Evolutionary conservation across 148 eudicot species (phyloP).

Genomic region (Rhododendron mucronatum): DNA sequence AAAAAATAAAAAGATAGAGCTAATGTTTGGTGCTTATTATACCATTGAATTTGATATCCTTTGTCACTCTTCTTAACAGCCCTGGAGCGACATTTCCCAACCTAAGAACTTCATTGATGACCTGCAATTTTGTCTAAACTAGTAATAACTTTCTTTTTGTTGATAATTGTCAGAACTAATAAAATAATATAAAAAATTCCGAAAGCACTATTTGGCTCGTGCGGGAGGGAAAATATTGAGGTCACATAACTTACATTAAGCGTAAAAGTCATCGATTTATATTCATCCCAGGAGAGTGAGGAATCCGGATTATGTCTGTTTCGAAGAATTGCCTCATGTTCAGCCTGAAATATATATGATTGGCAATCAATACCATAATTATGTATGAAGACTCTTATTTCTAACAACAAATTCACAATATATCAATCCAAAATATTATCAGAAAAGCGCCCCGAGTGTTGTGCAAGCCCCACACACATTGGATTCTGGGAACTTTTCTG

Average conservation of each 20-base stretch:
- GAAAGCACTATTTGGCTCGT: background rate
- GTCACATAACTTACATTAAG: slow-evolving; percentile 27
- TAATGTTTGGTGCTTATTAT: background rate
- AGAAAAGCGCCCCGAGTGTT: background rate
- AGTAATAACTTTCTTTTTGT: too few relatives aligned
- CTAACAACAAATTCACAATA: background rate
- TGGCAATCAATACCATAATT: background rate
- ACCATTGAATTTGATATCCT: slow-evolving; percentile 18
- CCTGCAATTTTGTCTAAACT: too few relatives aligned
- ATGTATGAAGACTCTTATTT: background rate
- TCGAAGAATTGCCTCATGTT: slow-evolving; percentile 41
- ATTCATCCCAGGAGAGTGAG: slow-evolving; percentile 41
- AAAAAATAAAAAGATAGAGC: background rate
- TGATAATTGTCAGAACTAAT: too few relatives aligned
- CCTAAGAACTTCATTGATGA: slow-evolving; percentile 43
- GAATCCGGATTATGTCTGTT: slow-evolving; percentile 25
- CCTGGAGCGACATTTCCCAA: slow-evolving; percentile 46
- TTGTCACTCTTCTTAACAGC: slow-evolving; percentile 43
- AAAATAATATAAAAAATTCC: background rate
- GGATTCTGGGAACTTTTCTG: background rate
- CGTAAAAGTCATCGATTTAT: slow-evolving; percentile 59
- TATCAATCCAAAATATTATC: background rate
- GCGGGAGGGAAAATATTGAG: background rate
- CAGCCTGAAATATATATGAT: slow-evolving; percentile 28
- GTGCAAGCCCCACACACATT: background rate